Evolutionary conservation across 805 yeast species (phyloP), one percentile per base, ranked within the genome.

Genomic region (Candida cerambycidarum): DNA sequence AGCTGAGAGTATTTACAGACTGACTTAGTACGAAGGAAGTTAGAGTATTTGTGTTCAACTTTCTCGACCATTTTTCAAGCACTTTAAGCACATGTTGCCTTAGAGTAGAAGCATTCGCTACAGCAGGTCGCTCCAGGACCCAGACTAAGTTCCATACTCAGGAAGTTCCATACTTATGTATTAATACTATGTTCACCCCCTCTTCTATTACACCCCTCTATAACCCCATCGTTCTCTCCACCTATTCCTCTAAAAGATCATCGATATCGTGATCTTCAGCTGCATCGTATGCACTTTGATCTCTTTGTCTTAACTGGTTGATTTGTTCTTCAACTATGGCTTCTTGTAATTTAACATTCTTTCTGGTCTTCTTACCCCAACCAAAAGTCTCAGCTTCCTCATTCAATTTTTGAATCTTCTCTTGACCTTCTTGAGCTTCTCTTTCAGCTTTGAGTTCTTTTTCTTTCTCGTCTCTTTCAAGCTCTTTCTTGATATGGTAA

Each of bases 281-380:
- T 3, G 70, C 73, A 36, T 65, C 66, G 43, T 73, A 70, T 18
- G 76, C 71, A 28, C 75, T 71, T 61, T 60, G 77, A 61, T 58
- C 63, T 62, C 57, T 66, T 48, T 51, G 65, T 61, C 69, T 69
- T 61, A 63, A 53, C 38, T 59, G 63, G 15, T 62, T 58, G 35
- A 67, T 58, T 12, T 64, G 57, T 38, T 78, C 74, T 52, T 80
- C 79, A 31, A 84, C 65, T 12, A 75, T 49, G 43, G 76, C 68
- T 52, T 81, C 76, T 52, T 80, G 80, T 45, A 69, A 67, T 59
- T 78, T 76, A 32, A 78, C 79, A 45, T 70, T 71, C 50, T 70
- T 69, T 67, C 90, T 76, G 5, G 90, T 84, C 55, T 75, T 74
- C 59, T 85, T 85, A 42, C 93, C 93, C 89, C 89, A 85, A 21